A percentile compares a stretch with the other conserved stretches of the same genome.
Conservation (phyloP, 331 rosid species). For the Pyracantha coccinea region DNA sequence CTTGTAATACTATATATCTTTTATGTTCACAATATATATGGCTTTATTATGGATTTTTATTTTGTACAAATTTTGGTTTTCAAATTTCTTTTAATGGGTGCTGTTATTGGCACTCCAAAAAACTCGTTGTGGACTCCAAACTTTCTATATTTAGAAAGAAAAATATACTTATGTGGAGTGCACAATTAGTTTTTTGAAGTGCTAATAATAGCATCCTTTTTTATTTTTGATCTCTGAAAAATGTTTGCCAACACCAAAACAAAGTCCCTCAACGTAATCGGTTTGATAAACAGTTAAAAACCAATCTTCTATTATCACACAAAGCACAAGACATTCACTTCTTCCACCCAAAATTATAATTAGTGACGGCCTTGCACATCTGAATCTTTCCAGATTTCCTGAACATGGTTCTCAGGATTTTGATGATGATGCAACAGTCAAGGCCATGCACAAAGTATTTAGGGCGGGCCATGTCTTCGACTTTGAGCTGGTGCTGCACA, state of each 20-base stretch:
- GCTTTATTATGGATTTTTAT: no score
- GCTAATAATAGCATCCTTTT: background rate
- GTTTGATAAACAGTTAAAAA: background rate
- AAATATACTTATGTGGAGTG: no score
- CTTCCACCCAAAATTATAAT: background rate
- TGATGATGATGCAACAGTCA: constrained; percentile 6
- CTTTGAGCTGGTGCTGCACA: background rate
- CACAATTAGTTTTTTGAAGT: no score
- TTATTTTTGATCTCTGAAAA: background rate
- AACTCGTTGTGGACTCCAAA: no score
- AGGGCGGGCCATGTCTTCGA: background rate
- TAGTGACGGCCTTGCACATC: background rate
- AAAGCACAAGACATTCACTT: background rate
- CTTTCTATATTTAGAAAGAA: no score
- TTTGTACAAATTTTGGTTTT: background rate
- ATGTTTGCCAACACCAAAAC: background rate
- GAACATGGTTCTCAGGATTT: background rate
- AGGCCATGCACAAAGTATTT: constrained; percentile 1
- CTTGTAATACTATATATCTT: background rate
- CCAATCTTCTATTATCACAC: background rate
- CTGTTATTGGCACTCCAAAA: no score
- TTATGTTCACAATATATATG: background rate
- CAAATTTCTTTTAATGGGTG: no score
- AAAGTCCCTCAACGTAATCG: background rate
- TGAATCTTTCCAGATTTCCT: background rate